Percentiles rank a stretch among this genome's conserved stretches.
Conservation (phyloP, 352 stramenopile genomes). For the Hyaloperonospora brassicae region DNA sequence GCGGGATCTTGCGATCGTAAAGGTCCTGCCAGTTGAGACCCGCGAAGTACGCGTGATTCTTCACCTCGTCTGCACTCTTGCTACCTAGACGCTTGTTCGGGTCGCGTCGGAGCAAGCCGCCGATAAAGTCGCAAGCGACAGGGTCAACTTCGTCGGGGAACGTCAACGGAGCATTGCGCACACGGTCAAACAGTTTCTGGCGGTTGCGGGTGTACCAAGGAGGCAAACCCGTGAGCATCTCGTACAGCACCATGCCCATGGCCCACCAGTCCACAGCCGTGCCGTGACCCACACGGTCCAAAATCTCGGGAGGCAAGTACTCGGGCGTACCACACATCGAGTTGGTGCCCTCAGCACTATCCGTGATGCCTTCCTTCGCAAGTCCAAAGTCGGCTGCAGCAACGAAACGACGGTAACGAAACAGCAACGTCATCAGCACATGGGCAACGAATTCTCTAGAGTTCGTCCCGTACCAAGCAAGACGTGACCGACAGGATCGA, state of each 20-base stretch:
- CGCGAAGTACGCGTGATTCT: slow-evolving; percentile 80
- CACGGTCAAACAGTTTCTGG: slow-evolving; percentile 88
- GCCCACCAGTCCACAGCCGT: slow-evolving; percentile 91
- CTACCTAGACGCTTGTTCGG: slow-evolving; percentile 73
- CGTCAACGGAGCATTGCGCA: slow-evolving; percentile 79
- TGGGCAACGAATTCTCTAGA: neutral
- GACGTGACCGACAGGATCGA: slow-evolving; percentile 66
- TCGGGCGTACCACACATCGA: slow-evolving; percentile 88
- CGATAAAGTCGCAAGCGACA: slow-evolving; percentile 72
- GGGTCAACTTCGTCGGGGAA: slow-evolving; percentile 82
- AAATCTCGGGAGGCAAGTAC: slow-evolving; percentile 90
- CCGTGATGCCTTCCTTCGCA: slow-evolving; percentile 80
- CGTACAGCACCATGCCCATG: slow-evolving; percentile 89
- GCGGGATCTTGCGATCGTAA: slow-evolving; percentile 73
- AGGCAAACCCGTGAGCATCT: slow-evolving; percentile 89
- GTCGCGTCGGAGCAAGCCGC: slow-evolving; percentile 70
- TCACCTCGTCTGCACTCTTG: slow-evolving; percentile 70
- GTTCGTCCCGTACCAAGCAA: slow-evolving; percentile 35
- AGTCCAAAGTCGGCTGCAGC: slow-evolving; percentile 77
- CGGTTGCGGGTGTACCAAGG: slow-evolving; percentile 91
- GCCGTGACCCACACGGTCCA: slow-evolving; percentile 84
- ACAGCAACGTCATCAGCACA: neutral
- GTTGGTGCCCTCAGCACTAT: slow-evolving; percentile 77
- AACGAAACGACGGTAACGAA: neutral
- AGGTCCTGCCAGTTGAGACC: slow-evolving; percentile 77